Percentiles rank a stretch among this genome's conserved stretches.
phyloP scores from a whole-genome alignment of 2,329 filamentous ascomycete genomes.

The Ophiostoma ulmi region DNA sequence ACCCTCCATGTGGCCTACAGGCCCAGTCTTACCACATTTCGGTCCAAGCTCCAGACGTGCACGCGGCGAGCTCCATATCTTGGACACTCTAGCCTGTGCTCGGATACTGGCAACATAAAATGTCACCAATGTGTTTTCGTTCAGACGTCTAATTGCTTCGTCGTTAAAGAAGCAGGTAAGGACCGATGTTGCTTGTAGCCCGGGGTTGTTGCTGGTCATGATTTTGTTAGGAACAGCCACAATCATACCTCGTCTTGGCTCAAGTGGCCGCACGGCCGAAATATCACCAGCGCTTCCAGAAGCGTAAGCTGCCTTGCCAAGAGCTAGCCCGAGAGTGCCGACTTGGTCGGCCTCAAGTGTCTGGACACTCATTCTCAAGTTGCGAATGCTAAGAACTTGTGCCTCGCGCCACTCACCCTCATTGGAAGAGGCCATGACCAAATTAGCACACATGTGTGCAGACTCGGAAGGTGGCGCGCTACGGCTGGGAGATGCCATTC shows the following conservation, averaged over 20 bases:
- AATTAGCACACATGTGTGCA: neutral
- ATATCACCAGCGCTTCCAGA: too few species aligned
- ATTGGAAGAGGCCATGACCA: constrained; percentile 45
- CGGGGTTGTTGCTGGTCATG: constrained; percentile 51
- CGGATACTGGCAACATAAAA: constrained; percentile 85
- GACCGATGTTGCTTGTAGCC: constrained; percentile 60
- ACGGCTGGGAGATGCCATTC: constrained; percentile 41
- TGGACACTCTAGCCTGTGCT: constrained; percentile 65
- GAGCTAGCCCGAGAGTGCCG: constrained; percentile 76
- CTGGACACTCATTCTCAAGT: constrained; percentile 76
- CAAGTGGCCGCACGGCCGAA: constrained; percentile 31
- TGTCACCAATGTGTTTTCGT: constrained; percentile 65
- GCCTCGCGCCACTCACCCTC: constrained; percentile 74
- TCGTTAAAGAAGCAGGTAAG: constrained; percentile 68
- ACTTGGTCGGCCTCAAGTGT: constrained; percentile 75
- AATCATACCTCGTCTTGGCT: constrained; percentile 76
- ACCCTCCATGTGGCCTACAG: constrained; percentile 35
- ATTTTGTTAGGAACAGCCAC: constrained; percentile 59
- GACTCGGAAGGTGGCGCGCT: neutral
- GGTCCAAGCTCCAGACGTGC: neutral
- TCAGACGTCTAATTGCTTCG: constrained; percentile 56
- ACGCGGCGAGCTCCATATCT: constrained; percentile 30
- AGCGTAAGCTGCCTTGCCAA: constrained; percentile 34
- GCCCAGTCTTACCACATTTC: constrained; percentile 24
- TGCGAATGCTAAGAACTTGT: constrained; percentile 78